A percentile compares a stretch with the other conserved stretches of the same genome.
Evolutionary conservation across 2,329 filamentous ascomycete species (phyloP).

Genomic region (Colletotrichum cordylinicola): DNA sequence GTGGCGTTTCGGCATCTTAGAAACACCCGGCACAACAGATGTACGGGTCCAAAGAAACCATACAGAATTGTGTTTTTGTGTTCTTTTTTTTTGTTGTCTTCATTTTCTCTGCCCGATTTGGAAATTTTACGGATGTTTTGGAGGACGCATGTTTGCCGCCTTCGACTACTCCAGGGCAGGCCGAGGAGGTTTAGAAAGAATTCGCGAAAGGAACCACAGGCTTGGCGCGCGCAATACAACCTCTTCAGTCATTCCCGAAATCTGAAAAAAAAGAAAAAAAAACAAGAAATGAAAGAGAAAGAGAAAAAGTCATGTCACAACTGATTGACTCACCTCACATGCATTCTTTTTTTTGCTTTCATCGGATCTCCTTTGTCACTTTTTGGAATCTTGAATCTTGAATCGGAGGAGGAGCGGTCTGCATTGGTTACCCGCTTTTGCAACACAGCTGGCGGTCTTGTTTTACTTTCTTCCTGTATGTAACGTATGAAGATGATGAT

Average conservation of each 20-base stretch:
- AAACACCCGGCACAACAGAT: conserved; percentile 2
- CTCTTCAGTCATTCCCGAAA: not conserved
- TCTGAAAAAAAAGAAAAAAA: not conserved
- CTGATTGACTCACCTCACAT: conserved; percentile 33
- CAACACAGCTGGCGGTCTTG: conserved; percentile 22
- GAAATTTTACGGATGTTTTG: conserved; percentile 12
- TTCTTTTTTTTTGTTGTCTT: not conserved
- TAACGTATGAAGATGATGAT: conserved; percentile 22
- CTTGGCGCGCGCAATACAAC: not conserved
- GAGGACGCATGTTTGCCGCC: conserved; percentile 10
- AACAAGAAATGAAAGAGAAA: not conserved
- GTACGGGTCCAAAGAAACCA: conserved; percentile 8
- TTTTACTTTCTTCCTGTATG: not conserved
- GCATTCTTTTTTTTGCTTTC: conserved; percentile 2
- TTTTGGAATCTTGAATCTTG: not conserved
- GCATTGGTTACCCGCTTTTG: conserved; percentile 25
- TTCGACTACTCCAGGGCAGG: conserved; percentile 18
- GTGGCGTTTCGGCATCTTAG: conserved; percentile 19
- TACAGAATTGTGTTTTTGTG: conserved; percentile 11
- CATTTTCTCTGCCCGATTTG: not conserved
- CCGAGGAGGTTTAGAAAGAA: not conserved
- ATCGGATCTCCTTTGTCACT: conserved; percentile 7
- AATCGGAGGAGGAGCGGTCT: conserved; percentile 10
- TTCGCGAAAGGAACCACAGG: not conserved
- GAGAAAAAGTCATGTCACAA: conserved; percentile 1